Base-by-base conservation (phyloP, 352 stramenopile genomes). In the Peronosclerospora sorghi region DNA sequence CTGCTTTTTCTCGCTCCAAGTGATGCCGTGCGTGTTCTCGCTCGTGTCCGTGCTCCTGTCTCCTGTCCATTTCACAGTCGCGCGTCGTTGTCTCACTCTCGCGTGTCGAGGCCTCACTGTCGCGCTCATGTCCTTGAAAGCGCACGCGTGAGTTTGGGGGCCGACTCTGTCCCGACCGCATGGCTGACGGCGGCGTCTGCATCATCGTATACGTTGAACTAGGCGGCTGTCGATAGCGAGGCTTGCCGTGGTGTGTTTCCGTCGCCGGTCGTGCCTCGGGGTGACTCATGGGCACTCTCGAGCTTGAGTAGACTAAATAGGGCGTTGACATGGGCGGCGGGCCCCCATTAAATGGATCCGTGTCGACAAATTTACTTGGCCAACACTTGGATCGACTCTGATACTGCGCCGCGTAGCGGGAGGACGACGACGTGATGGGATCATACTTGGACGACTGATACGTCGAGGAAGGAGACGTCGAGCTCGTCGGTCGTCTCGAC, bases 301-400 rank as follows among this genome's bases (percentile, higher is more conserved):
- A 59, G 20, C 27, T 63, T 2, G 67, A 70, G 19, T 68, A 75
- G 13, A 69, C 61, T 35, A 79, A 51, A 35, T 63, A 78, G 0
- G 66, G 66, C 23, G 66, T 63, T 0, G 66, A 67, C 51, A 72
- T 64, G 8, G 63, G 56, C 5, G 60, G 48, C 8, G 67, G 58
- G 0, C 56, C 60, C 8, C 59, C 62, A 27, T 67, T 73, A 13
- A 65, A 48, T 9, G 58, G 52, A 46, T 65, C 52, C 2, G 53
- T 32, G 29, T 68, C 45, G 32, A 38, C 40, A 4, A 20, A 8
- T 4, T 13, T 10, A 8, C 32, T 19, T 2, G 56, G 48, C 1
- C 41, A 17, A 41, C 61, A 66, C 54, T 68, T 73, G 24, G 64
- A 75, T 18, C 55, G 51, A 37, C 67, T 79, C 32, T 68, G 54